A percentile compares a stretch with the other conserved stretches of the same genome.
phyloP scores from a whole-genome alignment of 306 rosid species.

The Pyrus betulifolia region DNA sequence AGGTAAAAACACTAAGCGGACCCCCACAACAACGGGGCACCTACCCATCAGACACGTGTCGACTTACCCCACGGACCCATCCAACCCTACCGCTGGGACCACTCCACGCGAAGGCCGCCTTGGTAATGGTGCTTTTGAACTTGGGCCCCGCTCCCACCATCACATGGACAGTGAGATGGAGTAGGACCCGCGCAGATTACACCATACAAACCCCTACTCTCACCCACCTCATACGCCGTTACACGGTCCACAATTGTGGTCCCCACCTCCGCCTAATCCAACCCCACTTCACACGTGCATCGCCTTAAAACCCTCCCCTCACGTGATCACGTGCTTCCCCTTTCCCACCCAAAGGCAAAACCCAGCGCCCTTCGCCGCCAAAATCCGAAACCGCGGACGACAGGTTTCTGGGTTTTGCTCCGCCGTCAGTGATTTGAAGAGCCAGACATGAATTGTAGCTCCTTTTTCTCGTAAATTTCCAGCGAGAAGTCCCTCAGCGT shows the following conservation, averaged over 20 bases:
- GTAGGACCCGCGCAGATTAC: neutral
- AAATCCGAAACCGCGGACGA: neutral
- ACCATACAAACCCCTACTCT: neutral
- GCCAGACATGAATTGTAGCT: slow-evolving; percentile 64
- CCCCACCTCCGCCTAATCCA: slow-evolving; percentile 15
- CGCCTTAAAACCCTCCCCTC: slow-evolving; percentile 17
- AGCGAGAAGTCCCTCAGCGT: slow-evolving; percentile 59
- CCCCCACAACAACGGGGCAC: neutral
- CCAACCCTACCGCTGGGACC: slow-evolving; percentile 11
- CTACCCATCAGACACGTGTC: neutral
- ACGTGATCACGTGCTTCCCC: slow-evolving; percentile 57
- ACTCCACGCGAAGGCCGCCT: slow-evolving; percentile 12
- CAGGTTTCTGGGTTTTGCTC: neutral
- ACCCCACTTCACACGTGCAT: slow-evolving; percentile 37
- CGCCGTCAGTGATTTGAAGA: slow-evolving; percentile 38
- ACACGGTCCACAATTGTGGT: slow-evolving; percentile 37
- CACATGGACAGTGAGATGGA: slow-evolving; percentile 12
- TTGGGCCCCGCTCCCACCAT: slow-evolving; percentile 28
- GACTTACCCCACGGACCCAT: neutral
- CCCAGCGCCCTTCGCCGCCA: neutral
- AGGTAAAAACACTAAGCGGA: neutral
- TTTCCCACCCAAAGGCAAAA: neutral
- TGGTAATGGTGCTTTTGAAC: neutral
- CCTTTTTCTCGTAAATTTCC: slow-evolving; percentile 58
- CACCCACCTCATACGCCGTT: neutral